Percentiles rank a stretch among this genome's conserved stretches.
phyloP scores from a whole-genome alignment of 805 yeast species.

The Kurtzmaniella fragi region DNA sequence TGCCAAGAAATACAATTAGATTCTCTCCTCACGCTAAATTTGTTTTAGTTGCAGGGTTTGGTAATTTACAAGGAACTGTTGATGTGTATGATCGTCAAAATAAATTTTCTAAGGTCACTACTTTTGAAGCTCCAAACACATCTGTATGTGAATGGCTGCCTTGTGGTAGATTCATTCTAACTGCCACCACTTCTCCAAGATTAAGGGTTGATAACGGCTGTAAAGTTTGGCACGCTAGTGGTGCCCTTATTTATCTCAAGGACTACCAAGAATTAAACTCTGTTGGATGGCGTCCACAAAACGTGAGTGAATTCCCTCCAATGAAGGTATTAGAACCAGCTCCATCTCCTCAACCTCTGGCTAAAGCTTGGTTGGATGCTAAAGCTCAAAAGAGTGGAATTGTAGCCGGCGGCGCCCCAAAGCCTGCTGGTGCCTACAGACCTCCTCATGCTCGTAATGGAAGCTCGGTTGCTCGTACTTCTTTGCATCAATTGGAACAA shows the following conservation, averaged over 20 bases:
- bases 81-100: constrained; percentile 91
- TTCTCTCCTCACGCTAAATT: constrained; percentile 94
- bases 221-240: constrained; percentile 89
- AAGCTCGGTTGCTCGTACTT: constrained; percentile 32
- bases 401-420: constrained; percentile 33
- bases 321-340: constrained; percentile 47
- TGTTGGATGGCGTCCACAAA: constrained; percentile 80
- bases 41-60: constrained; percentile 93
- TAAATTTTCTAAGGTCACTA: constrained; percentile 71
- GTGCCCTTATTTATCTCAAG: constrained; percentile 69
- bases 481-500: constrained; percentile 55
- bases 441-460: constrained; percentile 88
- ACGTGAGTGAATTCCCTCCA: constrained; percentile 49
- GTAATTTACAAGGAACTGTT: constrained; percentile 94
- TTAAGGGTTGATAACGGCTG: constrained; percentile 94
- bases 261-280: constrained; percentile 78
- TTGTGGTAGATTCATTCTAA: constrained; percentile 85
- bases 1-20: constrained; percentile 82
- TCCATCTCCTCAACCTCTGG: constrained; percentile 69
- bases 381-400: constrained; percentile 32
- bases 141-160: constrained; percentile 98
- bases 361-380: constrained; percentile 43
- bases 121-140: constrained; percentile 89
- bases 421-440: constrained; percentile 86
- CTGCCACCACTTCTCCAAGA: constrained; percentile 97